Percentiles rank a stretch among this genome's conserved stretches.
phyloP scores from a whole-genome alignment of 768 basidiomycete species.

The Leucogyrophana mollusca region DNA sequence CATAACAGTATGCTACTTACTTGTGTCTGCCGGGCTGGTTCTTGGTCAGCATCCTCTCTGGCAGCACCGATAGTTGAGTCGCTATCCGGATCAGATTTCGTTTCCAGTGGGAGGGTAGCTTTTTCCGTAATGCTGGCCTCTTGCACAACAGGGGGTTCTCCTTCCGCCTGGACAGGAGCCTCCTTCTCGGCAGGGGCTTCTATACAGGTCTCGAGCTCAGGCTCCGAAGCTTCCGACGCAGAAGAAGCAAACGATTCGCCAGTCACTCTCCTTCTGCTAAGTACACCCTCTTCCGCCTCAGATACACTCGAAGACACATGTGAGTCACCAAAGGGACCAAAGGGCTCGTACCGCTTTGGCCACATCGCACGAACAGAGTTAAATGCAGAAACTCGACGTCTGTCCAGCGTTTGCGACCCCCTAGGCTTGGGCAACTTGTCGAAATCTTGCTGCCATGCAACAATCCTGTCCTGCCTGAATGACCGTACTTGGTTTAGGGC shows the following conservation, averaged over 20 bases:
- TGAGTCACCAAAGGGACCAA: slow-evolving; percentile 50
- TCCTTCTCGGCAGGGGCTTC: slow-evolving; percentile 22
- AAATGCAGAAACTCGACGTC: slow-evolving; percentile 62
- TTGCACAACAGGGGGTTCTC: slow-evolving; percentile 13
- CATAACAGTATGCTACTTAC: slow-evolving; percentile 20
- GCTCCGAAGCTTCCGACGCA: slow-evolving; percentile 70
- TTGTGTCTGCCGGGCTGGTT: slow-evolving; percentile 16
- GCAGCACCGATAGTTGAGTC: slow-evolving; percentile 81
- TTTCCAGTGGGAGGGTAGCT: slow-evolving; percentile 6
- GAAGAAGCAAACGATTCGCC: slow-evolving; percentile 63
- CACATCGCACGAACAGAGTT: slow-evolving; percentile 71
- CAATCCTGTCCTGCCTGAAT: slow-evolving; percentile 88
- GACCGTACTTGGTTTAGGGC: slow-evolving; percentile 85
- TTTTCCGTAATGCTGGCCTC: slow-evolving; percentile 8
- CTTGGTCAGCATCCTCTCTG: slow-evolving; percentile 25
- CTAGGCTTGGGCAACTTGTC: slow-evolving; percentile 79
- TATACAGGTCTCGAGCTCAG: slow-evolving; percentile 42
- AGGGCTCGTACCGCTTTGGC: slow-evolving; percentile 59
- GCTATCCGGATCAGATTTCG: slow-evolving; percentile 68
- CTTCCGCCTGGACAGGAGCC: slow-evolving; percentile 13
- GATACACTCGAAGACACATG: slow-evolving; percentile 66
- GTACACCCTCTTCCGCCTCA: slow-evolving; percentile 65
- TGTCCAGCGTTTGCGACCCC: slow-evolving; percentile 46
- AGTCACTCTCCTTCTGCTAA: slow-evolving; percentile 44
- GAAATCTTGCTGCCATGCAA: slow-evolving; percentile 96